A percentile compares a stretch with the other conserved stretches of the same genome.
These are phyloP conservation scores for Byssoonygena ceratinophila DNA, from an alignment of 2,329 filamentous ascomycete genomes.

Conservation along the genomic window DNA sequence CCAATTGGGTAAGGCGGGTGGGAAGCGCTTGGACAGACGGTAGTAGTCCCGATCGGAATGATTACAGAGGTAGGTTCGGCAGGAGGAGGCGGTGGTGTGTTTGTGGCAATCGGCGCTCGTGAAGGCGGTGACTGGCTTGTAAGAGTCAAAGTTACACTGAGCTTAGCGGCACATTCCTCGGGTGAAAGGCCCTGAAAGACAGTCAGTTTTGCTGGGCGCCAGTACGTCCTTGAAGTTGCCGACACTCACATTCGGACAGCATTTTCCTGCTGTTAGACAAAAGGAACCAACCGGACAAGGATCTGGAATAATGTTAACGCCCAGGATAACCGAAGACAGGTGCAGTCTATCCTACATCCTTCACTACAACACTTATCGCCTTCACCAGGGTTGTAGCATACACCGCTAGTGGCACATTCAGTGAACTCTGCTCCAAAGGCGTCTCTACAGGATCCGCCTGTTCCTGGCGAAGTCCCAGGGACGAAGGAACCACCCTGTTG, in stretches of 20 bases:
- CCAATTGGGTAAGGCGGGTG: constrained; percentile 1
- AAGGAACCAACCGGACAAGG: constrained; percentile 16
- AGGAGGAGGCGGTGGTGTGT: neutral
- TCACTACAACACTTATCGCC: constrained; percentile 20
- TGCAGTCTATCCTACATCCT: constrained; percentile 16
- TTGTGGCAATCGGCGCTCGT: neutral
- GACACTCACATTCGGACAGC: constrained; percentile 16
- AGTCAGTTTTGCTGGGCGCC: neutral
- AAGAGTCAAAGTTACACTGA: constrained; percentile 7
- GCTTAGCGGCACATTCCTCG: constrained; percentile 14
- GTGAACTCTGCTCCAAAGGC: constrained; percentile 17
- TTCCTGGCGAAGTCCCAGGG: constrained; percentile 10
- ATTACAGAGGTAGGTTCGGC: neutral
- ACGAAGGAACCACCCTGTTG: constrained; percentile 11
- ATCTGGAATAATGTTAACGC: constrained; percentile 11
- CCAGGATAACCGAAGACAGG: neutral
- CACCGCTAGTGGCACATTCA: constrained; percentile 14
- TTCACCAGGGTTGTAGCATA: constrained; percentile 17
- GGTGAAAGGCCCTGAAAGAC: constrained; percentile 11
- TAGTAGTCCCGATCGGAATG: neutral
- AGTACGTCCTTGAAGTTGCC: neutral
- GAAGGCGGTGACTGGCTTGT: neutral
- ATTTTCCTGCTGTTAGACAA: constrained; percentile 16
- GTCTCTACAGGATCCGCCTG: constrained; percentile 12
- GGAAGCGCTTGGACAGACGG: neutral